Evolutionary conservation across 2,329 filamentous ascomycete species (phyloP).

Genomic region (Venturiaceae sp.): DNA sequence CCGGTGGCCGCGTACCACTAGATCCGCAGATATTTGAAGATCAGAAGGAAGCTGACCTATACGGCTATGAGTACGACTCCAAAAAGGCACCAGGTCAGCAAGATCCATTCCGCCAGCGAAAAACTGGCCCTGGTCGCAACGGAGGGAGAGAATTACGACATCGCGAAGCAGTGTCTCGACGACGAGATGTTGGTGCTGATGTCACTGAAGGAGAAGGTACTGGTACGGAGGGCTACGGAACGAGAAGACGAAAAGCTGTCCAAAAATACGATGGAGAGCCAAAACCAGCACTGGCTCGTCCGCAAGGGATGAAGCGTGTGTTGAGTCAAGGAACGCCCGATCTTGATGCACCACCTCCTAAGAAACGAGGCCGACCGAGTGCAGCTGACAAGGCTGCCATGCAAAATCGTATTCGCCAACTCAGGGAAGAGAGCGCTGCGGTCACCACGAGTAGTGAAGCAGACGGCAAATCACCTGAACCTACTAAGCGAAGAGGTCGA

Average conservation of each 20-base stretch:
- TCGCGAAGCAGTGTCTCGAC: conserved; percentile 16
- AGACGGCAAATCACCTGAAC: conserved; percentile 3
- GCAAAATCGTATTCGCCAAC: conserved; percentile 3
- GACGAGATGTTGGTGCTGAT: conserved; percentile 26
- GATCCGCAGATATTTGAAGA: conserved; percentile 44
- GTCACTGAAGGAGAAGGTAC: conserved; percentile 18
- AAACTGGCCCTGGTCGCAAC: conserved; percentile 29
- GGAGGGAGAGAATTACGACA: conserved; percentile 37
- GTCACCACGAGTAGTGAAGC: conserved; percentile 10
- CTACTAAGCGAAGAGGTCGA: conserved; percentile 20
- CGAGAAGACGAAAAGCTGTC: conserved; percentile 6
- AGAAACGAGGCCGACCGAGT: conserved; percentile 3
- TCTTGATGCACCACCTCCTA: not conserved
- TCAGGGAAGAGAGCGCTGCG: conserved; percentile 9
- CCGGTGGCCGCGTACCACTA: conserved; percentile 36
- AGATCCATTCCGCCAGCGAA: conserved; percentile 45
- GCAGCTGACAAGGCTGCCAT: conserved; percentile 4
- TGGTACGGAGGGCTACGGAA: conserved; percentile 4
- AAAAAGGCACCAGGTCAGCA: conserved; percentile 41
- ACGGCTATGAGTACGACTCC: conserved; percentile 48
- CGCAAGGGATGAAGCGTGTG: conserved; percentile 1
- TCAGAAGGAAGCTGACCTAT: conserved; percentile 50
- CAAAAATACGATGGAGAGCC: conserved; percentile 3
- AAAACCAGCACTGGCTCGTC: not conserved
- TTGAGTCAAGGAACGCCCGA: conserved; percentile 2